Evolutionary conservation across 305 asterid species (phyloP).

Genomic region (Fraxinus latifolia): DNA sequence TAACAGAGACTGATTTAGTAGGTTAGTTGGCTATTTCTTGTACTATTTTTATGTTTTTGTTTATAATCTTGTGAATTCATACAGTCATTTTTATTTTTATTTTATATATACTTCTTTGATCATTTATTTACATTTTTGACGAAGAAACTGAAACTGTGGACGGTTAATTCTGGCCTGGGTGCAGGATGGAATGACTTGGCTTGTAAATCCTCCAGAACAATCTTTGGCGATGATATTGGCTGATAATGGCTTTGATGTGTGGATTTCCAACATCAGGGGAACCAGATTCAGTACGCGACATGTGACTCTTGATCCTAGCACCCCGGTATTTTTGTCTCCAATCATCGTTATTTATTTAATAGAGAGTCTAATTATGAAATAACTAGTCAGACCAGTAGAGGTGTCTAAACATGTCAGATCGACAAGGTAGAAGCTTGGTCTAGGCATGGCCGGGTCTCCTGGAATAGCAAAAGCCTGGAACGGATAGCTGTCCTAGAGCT

Average conservation of each 20-base stretch:
- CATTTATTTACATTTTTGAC: not conserved
- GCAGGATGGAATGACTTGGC: slow-evolving; percentile 64
- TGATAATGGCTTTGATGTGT: slow-evolving; percentile 57
- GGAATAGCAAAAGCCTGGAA: not conserved
- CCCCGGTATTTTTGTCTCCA: slow-evolving; percentile 25
- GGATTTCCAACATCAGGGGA: slow-evolving; percentile 59
- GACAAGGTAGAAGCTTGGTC: not conserved
- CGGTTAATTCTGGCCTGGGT: not conserved
- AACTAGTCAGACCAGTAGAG: not conserved
- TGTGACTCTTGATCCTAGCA: slow-evolving; percentile 35
- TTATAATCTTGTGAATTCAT: not conserved
- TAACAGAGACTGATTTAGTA: not conserved
- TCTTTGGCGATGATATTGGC: slow-evolving; percentile 52
- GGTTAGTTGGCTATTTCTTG: not conserved
- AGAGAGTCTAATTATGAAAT: not conserved
- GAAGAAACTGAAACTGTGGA: not conserved
- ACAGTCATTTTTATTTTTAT: not conserved
- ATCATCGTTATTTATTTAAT: not conserved
- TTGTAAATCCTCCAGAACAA: slow-evolving; percentile 41
- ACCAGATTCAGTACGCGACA: slow-evolving; percentile 55
- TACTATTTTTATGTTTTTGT: not conserved
- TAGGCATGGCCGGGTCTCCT: not conserved
- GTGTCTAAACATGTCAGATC: not conserved
- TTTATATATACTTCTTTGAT: not conserved
- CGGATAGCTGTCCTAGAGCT: not conserved